Base-by-base conservation (phyloP, 2,329 filamentous ascomycete species). In the Beauveria bassiana region DNA sequence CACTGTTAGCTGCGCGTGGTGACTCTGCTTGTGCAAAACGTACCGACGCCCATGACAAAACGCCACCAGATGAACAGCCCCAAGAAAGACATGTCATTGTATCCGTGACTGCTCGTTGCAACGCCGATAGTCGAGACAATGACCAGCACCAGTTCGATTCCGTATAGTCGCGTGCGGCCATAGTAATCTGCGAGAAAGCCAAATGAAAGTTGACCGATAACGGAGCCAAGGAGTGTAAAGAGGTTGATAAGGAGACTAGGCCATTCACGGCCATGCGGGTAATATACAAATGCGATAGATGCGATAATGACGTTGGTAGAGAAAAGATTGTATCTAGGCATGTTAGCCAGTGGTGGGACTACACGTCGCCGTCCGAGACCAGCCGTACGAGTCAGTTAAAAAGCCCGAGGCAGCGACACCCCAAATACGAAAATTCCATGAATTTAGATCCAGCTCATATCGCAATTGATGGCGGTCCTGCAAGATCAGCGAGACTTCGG, bases 101-200 rank as follows among this genome's bases (percentile, higher is more conserved):
- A 80, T 38, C 80, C 79, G 65, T 75, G 75, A 62, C 77, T 81
- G 59, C 77, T 79, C 0, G 79, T 81, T n/a, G 79, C 79, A 3
- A 82, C 78, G 9, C 81, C 81, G 63, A 83, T 79, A n/a, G 81
- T 84, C 18, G 80, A 82, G 9, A 83, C 77, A 56, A 84, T 81
- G 52, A 84, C 81, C 12, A 84, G 78, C 18, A 82, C 73, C 16
- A 84, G 72, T 68, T 83, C 81, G 58, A 84, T 79, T n/a, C 81
- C 81, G 61, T 84, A 84, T 2, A 83, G 73, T 5, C 79, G 75
- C 14, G 81, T 83, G 22, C 81, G 76, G n/a, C 81, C 81, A 68
- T 79, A 81, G 61, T 77, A 77, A 65, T 84, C 81, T 43, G 81
- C 81, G 6, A 84, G 74, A 62, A 78, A 80, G 47, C 81, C 81